Conservation (phyloP, 2,329 filamentous ascomycete genomes). For the Pseudogymnoascus sp. region DNA sequence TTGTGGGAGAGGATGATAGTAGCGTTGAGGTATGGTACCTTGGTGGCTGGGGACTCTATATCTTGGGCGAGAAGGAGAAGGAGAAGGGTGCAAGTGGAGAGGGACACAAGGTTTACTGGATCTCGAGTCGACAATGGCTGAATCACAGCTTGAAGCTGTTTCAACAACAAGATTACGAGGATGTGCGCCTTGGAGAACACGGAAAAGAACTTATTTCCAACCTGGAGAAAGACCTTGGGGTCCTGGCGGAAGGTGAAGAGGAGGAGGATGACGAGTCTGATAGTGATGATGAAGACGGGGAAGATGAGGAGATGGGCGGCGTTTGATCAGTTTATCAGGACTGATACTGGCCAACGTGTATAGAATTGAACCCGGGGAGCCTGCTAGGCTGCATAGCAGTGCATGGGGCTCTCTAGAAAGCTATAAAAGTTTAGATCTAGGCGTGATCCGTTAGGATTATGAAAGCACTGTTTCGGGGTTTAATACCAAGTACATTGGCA, state of each 20-base stretch:
- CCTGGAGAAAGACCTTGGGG: conserved; percentile 58
- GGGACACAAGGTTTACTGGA: conserved; percentile 47
- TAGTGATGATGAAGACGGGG: conserved; percentile 34
- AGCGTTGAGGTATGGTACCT: conserved; percentile 97
- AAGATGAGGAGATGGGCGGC: conserved; percentile 45
- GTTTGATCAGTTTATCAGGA: neutral
- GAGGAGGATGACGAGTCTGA: conserved; percentile 46
- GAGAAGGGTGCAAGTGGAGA: conserved; percentile 36
- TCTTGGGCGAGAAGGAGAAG: conserved; percentile 64
- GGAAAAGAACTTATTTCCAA: conserved; percentile 60
- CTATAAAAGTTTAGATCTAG: conserved; percentile 6
- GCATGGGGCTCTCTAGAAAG: neutral
- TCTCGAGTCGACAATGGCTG: conserved; percentile 74
- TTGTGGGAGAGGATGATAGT: conserved; percentile 82
- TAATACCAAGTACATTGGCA: neutral
- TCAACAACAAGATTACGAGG: conserved; percentile 71
- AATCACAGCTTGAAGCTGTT: conserved; percentile 76
- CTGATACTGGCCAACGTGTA: neutral
- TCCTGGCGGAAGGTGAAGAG: conserved; percentile 48
- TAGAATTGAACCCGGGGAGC: neutral
- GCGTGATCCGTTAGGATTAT: neutral
- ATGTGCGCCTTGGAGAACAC: conserved; percentile 68
- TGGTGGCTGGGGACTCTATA: conserved; percentile 84
- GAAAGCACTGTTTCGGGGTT: neutral
- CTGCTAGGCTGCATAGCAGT: neutral